These are phyloP conservation scores for Gossypium lobatum DNA, from an alignment of 441 rosid species.

Conservation along the genomic window DNA sequence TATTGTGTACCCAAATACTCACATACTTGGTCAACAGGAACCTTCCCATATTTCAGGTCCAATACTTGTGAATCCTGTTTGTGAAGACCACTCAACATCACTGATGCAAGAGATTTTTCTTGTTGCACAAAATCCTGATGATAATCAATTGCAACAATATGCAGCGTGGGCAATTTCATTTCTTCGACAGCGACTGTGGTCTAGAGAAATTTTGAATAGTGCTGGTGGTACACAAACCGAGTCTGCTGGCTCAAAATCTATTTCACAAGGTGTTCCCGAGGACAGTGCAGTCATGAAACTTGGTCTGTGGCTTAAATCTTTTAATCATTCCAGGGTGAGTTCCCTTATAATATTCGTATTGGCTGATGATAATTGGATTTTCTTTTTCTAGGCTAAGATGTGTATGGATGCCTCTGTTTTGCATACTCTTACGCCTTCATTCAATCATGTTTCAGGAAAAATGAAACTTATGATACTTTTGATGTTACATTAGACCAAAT, in stretches of 20 bases:
- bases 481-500: not conserved
- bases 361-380: not conserved
- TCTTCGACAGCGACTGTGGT: constrained; percentile 64
- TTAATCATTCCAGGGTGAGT: constrained; percentile 45
- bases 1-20: constrained; percentile 17
- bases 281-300: constrained; percentile 69
- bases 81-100: constrained; percentile 48
- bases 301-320: constrained; percentile 50
- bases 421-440: not conserved
- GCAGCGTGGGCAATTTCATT: constrained; percentile 89
- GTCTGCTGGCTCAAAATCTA: constrained; percentile 31
- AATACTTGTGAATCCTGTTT: constrained; percentile 53
- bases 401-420: not conserved
- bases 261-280: constrained; percentile 53
- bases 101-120: constrained; percentile 83
- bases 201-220: constrained; percentile 34
- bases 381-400: not conserved
- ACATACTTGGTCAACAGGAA: constrained; percentile 47
- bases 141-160: constrained; percentile 61
- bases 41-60: constrained; percentile 48
- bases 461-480: not conserved
- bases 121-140: constrained; percentile 67
- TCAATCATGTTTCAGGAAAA: not conserved
- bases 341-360: not conserved
- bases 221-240: constrained; percentile 27